These are phyloP conservation scores for Phytophthora fragariae DNA, from an alignment of 352 stramenopile genomes.

Conservation along the genomic window DNA sequence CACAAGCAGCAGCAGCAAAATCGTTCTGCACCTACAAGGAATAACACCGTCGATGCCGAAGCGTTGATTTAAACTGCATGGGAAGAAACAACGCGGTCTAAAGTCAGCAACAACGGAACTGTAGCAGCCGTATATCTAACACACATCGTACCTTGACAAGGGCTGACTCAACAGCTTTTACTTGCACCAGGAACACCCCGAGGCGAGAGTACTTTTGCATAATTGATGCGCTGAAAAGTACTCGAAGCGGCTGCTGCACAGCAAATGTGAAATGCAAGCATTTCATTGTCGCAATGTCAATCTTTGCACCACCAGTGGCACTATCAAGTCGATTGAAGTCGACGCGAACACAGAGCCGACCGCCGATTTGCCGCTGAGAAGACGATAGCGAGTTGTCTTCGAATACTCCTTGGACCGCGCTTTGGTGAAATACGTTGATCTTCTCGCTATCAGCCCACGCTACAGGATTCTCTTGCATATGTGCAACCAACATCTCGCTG, in stretches of 20 bases:
- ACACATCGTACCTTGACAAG: constrained; percentile 57
- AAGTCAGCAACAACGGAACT: background rate
- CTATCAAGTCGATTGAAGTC: constrained; percentile 58
- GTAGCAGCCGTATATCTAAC: background rate
- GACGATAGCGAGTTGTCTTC: constrained; percentile 52
- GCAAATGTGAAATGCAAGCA: constrained; percentile 71
- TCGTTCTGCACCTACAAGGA: constrained; percentile 41
- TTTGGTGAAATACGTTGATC: constrained; percentile 65
- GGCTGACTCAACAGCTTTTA: constrained; percentile 65
- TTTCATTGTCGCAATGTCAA: constrained; percentile 67
- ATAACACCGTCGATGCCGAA: constrained; percentile 63
- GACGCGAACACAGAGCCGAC: constrained; percentile 55
- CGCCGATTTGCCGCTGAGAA: constrained; percentile 49
- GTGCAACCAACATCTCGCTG: constrained; percentile 54
- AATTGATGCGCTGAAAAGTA: constrained; percentile 68
- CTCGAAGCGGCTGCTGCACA: constrained; percentile 52
- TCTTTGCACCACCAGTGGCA: constrained; percentile 36
- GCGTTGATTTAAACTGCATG: constrained; percentile 62
- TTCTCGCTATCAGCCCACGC: constrained; percentile 64
- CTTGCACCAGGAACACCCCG: constrained; percentile 64
- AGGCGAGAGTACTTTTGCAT: constrained; percentile 73
- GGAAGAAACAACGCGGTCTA: background rate
- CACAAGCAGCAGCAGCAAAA: background rate
- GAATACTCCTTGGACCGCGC: constrained; percentile 57
- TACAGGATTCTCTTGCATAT: constrained; percentile 60